These are phyloP conservation scores for Cercospora zeae-maydis DNA, from an alignment of 2,329 filamentous ascomycete species.

Conservation along the genomic window DNA sequence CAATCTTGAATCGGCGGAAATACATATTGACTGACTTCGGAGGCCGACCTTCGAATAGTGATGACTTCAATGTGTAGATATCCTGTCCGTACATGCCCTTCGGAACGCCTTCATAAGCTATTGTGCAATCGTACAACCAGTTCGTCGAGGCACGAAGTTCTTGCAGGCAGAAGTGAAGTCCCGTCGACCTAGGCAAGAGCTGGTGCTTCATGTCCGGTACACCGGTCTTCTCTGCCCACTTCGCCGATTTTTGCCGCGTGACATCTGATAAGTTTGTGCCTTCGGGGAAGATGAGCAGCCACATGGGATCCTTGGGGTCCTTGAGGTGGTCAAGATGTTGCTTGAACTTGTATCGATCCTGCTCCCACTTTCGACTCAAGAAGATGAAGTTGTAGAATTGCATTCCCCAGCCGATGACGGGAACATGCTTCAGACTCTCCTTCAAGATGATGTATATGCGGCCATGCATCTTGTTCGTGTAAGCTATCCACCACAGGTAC, in stretches of 20 bases:
- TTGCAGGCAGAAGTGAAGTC: constrained; percentile 72
- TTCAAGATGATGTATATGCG: constrained; percentile 89
- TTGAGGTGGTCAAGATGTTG: constrained; percentile 70
- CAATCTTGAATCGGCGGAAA: constrained; percentile 81
- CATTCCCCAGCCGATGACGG: constrained; percentile 75
- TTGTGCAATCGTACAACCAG: constrained; percentile 88
- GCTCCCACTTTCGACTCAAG: constrained; percentile 82
- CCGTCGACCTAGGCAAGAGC: constrained; percentile 75
- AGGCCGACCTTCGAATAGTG: constrained; percentile 81
- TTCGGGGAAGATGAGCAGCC: constrained; percentile 83
- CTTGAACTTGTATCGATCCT: constrained; percentile 71
- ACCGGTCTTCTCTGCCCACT: constrained; percentile 73
- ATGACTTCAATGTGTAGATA: constrained; percentile 80
- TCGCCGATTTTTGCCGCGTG: constrained; percentile 65
- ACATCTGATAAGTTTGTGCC: constrained; percentile 76
- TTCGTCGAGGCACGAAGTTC: constrained; percentile 72
- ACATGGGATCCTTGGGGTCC: constrained; percentile 73
- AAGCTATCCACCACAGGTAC: constrained; percentile 92
- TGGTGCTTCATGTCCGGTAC: constrained; percentile 69
- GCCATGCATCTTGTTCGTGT: constrained; percentile 77
- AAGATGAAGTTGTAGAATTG: constrained; percentile 89
- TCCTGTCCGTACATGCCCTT: constrained; percentile 81
- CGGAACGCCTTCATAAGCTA: constrained; percentile 91
- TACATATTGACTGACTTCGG: constrained; percentile 96
- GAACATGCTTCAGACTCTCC: constrained; percentile 77